Base-by-base conservation (phyloP, 2,329 filamentous ascomycete genomes). In the Colletotrichum caudatum region DNA sequence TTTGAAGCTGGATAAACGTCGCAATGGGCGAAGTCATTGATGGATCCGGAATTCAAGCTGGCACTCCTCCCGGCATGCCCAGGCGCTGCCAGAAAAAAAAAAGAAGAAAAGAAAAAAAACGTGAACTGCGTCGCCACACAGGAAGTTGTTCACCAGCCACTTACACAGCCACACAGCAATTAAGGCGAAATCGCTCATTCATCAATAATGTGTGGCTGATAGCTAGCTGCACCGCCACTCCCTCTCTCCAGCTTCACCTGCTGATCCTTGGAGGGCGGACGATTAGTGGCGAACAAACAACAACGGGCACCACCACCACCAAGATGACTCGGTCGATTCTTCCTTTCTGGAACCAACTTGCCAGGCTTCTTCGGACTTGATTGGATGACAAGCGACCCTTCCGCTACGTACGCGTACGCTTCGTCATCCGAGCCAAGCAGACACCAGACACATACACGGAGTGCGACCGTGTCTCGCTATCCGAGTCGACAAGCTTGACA, bases 401-500 rank as follows among this genome's bases (percentile, higher is more conserved):
- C 50, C 35, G 39, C 57, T 51, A 26, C 57, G 33, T 63, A 71
- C 70, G 62, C 70, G 67, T 72, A 66, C 57, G 56, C 70, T 46
- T 71, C 70, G 50, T 72, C 66, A 72, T 71, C 51, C 67, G 61
- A 35, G 48, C 37, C 29, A 44, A 33, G 39, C 39, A 51, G 23
- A n/a, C 39, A 53, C n/a, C 39, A 63, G n/a, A 41, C 37, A 35
- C 29, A 51, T 18, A 11, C 12, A 51, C 12, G 37, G 7, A 37
- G 16, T 53, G 33, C 33, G 35, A 26, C 26, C 4, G 23, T 63
- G 33, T 39, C 33, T 48, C 54, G 37, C 35, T 20, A 46, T 18
- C 46, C 48, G 48, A 63, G 35, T 53, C 48, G 39, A 53, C 11
- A 62, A 62, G 46, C 46, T 39, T 29, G 48, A 53, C 35, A 18